Conservation (phyloP, 208 protist genomes). For the Trypanosoma vivax region DNA sequence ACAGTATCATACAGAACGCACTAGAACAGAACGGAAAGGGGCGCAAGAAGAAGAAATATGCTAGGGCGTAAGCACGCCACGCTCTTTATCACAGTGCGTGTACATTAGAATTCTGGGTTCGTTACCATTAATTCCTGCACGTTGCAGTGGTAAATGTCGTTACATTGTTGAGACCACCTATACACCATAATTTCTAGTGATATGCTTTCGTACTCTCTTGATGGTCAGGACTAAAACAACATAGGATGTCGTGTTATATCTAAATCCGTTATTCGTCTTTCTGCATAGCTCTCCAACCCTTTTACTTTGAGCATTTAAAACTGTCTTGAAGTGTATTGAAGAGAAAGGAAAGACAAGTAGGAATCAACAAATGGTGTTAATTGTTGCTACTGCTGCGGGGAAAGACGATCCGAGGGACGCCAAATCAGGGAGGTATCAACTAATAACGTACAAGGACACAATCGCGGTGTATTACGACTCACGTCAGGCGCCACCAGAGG, state of each 20-base stretch:
- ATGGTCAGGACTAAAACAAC: too few relatives aligned
- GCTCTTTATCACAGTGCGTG: neutral
- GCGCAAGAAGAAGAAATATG: conserved; percentile 32
- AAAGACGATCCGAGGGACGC: neutral
- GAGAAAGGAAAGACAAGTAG: neutral
- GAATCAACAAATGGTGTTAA: conserved; percentile 17
- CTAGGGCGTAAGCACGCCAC: conserved; percentile 3
- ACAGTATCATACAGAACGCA: conserved; percentile 52
- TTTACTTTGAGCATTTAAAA: neutral
- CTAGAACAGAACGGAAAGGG: conserved; percentile 31
- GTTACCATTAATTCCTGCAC: too few relatives aligned
- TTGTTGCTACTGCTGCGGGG: conserved; percentile 11
- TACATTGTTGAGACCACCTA: too few relatives aligned
- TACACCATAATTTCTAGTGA: too few relatives aligned
- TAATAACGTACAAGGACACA: conserved; percentile 2
- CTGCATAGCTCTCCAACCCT: neutral
- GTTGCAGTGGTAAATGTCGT: too few relatives aligned
- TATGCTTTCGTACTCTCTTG: too few relatives aligned
- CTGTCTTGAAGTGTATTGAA: neutral
- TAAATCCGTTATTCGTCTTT: neutral
- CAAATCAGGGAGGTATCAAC: conserved; percentile 15
- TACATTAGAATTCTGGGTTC: conserved; percentile 1
- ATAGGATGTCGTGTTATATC: too few relatives aligned
- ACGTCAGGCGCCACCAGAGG: conserved; percentile 6
- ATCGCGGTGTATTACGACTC: conserved; percentile 21